These are phyloP conservation scores for Tolypocladium paradoxum DNA, from an alignment of 2,329 filamentous ascomycete species.

Conservation along the genomic window DNA sequence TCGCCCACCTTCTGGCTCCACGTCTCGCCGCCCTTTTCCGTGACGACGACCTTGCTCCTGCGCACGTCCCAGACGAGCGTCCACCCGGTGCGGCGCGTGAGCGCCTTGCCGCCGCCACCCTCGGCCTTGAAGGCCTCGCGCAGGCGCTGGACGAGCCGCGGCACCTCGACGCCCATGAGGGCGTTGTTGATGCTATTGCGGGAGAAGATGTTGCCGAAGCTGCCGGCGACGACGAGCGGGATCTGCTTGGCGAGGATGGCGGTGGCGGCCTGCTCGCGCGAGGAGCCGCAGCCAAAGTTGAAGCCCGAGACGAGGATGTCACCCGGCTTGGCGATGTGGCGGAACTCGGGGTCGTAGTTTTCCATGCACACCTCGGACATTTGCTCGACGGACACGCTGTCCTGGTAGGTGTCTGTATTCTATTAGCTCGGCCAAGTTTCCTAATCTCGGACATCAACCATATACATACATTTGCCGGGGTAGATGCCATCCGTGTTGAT, in stretches of 20 bases:
- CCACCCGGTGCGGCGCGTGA: constrained; percentile 73
- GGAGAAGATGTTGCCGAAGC: constrained; percentile 75
- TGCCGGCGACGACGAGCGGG: constrained; percentile 68
- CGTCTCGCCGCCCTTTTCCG: constrained; percentile 54
- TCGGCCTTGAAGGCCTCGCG: constrained; percentile 46
- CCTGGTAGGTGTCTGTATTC: constrained; percentile 92
- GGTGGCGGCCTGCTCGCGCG: constrained; percentile 76
- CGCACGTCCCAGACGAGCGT: constrained; percentile 71
- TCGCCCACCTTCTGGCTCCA: constrained; percentile 80
- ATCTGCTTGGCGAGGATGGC: constrained; percentile 74
- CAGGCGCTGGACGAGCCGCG: constrained; percentile 53
- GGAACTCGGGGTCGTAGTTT: constrained; percentile 77
- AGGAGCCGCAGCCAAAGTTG: constrained; percentile 80
- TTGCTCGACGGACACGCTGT: constrained; percentile 60
- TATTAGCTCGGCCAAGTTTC: no score
- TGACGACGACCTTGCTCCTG: constrained; percentile 58
- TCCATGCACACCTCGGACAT: constrained; percentile 91
- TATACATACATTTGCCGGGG: constrained; percentile 76
- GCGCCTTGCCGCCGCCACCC: constrained; percentile 31
- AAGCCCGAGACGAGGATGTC: constrained; percentile 81
- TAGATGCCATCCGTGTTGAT: constrained; percentile 92
- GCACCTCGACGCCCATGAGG: constrained; percentile 61
- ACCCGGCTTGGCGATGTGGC: constrained; percentile 47
- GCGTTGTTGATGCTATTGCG: constrained; percentile 75
- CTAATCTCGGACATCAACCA: no score